A percentile compares a stretch with the other conserved stretches of the same genome.
phyloP scores from a whole-genome alignment of 352 stramenopile genomes.

The Phytophthora foliorum region DNA sequence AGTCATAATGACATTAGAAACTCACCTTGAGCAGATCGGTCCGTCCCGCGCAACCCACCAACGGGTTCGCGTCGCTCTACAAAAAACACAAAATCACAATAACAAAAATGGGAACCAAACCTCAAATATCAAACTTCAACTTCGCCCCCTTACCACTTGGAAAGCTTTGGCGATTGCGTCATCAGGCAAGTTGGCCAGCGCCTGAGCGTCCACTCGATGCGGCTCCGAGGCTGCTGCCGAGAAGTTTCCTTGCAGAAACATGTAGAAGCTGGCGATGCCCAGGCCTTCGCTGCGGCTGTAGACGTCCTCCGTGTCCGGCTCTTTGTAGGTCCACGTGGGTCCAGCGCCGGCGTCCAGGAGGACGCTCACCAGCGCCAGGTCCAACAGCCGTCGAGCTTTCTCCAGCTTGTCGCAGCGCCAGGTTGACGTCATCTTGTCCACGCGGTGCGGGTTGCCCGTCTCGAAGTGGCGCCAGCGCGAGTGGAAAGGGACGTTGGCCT shows the following conservation, averaged over 20 bases:
- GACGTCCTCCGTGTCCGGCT: conserved; percentile 68
- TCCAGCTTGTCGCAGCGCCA: conserved; percentile 65
- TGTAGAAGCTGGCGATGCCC: conserved; percentile 87
- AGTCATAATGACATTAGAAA: conserved; percentile 3
- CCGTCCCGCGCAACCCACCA: conserved; percentile 78
- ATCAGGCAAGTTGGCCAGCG: conserved; percentile 61
- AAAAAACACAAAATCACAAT: conserved; percentile 5
- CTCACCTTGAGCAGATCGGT: conserved; percentile 77
- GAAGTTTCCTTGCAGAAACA: conserved; percentile 82
- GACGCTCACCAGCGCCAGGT: conserved; percentile 84
- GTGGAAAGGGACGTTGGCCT: conserved; percentile 77
- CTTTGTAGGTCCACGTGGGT: conserved; percentile 76
- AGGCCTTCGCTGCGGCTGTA: conserved; percentile 84
- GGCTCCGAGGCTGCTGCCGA: conserved; percentile 45
- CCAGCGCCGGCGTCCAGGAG: conserved; percentile 84
- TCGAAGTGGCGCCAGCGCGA: conserved; percentile 88
- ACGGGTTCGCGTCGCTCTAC: conserved; percentile 66
- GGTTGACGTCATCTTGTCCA: conserved; percentile 54
- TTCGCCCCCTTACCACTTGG: conserved; percentile 62
- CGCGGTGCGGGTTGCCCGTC: conserved; percentile 70
- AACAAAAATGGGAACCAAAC: conserved; percentile 2
- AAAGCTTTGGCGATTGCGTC: conserved; percentile 81
- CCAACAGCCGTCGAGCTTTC: conserved; percentile 70
- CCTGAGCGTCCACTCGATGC: conserved; percentile 71
- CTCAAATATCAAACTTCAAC: conserved; percentile 1